These are phyloP conservation scores for Parastagonospora avenae DNA, from an alignment of 2,329 filamentous ascomycete species.

Conservation along the genomic window DNA sequence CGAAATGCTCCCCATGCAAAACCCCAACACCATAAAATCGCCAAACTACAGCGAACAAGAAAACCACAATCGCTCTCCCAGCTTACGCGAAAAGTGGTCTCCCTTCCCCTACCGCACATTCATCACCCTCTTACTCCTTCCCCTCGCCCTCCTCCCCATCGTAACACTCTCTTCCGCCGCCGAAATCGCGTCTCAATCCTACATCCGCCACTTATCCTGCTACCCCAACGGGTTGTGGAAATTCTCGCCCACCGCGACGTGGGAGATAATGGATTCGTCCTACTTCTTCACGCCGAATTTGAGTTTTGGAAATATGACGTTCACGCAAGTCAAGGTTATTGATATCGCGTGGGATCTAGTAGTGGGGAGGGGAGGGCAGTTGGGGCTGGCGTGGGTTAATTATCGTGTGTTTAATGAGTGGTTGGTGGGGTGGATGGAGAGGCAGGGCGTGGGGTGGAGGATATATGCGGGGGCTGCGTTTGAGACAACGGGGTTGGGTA, in stretches of 20 bases:
- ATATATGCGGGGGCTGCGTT: slow-evolving; percentile 36
- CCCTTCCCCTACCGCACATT: slow-evolving; percentile 31
- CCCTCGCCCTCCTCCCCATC: slow-evolving; percentile 30
- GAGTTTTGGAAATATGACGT: slow-evolving; percentile 38
- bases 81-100: slow-evolving; percentile 12
- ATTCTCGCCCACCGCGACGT: slow-evolving; percentile 32
- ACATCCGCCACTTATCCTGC: slow-evolving; percentile 32
- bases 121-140: slow-evolving; percentile 20
- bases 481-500: slow-evolving; percentile 33
- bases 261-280: slow-evolving; percentile 42
- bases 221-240: slow-evolving; percentile 43
- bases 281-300: slow-evolving; percentile 44
- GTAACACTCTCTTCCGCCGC: slow-evolving; percentile 34
- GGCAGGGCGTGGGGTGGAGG: slow-evolving; percentile 37
- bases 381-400: slow-evolving; percentile 40
- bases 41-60: neutral
- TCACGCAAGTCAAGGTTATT: slow-evolving; percentile 46
- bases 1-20: slow-evolving; percentile 11
- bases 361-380: slow-evolving; percentile 43
- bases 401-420: slow-evolving; percentile 47
- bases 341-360: slow-evolving; percentile 48
- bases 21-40: neutral
- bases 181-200: slow-evolving; percentile 32
- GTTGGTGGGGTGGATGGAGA: slow-evolving; percentile 43
- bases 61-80: slow-evolving; percentile 4